Percentiles rank a stretch among this genome's conserved stretches.
These are phyloP conservation scores for Vaccinium macrocarpon DNA, from an alignment of 148 eudicot species.

Conservation along the genomic window DNA sequence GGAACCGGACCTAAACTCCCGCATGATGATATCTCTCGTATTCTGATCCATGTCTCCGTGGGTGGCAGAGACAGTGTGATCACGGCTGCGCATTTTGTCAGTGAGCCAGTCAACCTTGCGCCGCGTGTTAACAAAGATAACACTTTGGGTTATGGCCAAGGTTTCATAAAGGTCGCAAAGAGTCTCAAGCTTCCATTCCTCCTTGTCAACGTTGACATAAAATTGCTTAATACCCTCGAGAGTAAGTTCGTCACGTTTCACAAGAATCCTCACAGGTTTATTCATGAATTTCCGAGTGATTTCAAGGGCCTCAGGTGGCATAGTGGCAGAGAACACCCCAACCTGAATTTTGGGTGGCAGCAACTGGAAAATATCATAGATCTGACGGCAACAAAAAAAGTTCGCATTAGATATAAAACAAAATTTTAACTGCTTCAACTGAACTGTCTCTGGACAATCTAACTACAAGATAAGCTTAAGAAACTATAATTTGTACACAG, in stretches of 20 bases:
- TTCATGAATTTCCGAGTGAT: slow-evolving; percentile 80
- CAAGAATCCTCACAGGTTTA: slow-evolving; percentile 74
- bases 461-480: background rate
- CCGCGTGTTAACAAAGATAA: slow-evolving; percentile 74
- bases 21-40: slow-evolving; percentile 69
- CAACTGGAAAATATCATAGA: slow-evolving; percentile 65
- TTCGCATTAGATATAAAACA: background rate
- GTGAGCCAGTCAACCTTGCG: slow-evolving; percentile 82
- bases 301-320: slow-evolving; percentile 84
- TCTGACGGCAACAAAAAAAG: slow-evolving; percentile 30
- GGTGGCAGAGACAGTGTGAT: slow-evolving; percentile 75
- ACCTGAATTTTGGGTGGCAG: slow-evolving; percentile 74
- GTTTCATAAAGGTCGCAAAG: slow-evolving; percentile 76
- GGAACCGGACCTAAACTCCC: slow-evolving; percentile 74
- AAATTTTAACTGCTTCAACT: background rate
- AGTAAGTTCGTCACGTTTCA: slow-evolving; percentile 78
- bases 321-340: slow-evolving; percentile 77
- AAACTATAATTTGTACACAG: background rate
- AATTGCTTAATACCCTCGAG: slow-evolving; percentile 84
- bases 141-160: slow-evolving; percentile 75
- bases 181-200: slow-evolving; percentile 78
- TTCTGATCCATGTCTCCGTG: slow-evolving; percentile 89
- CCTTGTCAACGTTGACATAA: slow-evolving; percentile 74
- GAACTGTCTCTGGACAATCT: background rate
- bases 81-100: slow-evolving; percentile 77